These are phyloP conservation scores for Heliocybe sulcata DNA, from an alignment of 1,284 basidiomycete genomes.

Conservation along the genomic window DNA sequence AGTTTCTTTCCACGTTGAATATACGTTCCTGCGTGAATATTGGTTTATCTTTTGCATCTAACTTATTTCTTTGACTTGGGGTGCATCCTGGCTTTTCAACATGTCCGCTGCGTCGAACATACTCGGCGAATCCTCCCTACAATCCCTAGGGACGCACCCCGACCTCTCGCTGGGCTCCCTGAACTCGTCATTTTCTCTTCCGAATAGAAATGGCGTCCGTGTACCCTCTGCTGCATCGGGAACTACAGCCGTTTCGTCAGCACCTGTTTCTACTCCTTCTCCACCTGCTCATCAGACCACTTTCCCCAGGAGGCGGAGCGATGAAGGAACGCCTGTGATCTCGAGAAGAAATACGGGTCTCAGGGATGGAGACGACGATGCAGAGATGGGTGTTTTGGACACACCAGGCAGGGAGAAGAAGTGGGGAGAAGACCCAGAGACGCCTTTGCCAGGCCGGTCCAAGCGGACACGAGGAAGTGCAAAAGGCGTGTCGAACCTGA, in stretches of 20 bases:
- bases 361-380: constrained; percentile 31
- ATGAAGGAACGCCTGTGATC: constrained; percentile 21
- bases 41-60: no score
- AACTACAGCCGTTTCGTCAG: constrained; percentile 47
- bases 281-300: constrained; percentile 24
- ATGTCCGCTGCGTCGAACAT: no score
- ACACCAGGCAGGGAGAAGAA: constrained; percentile 44
- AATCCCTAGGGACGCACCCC: constrained; percentile 39
- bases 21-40: no score
- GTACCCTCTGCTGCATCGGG: constrained; percentile 45
- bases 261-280: constrained; percentile 45
- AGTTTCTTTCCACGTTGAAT: no score
- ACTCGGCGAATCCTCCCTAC: constrained; percentile 28
- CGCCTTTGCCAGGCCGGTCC: constrained; percentile 35
- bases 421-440: constrained; percentile 42
- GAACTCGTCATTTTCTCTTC: constrained; percentile 19
- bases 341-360: constrained; percentile 21
- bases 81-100: no score
- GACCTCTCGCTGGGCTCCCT: constrained; percentile 61
- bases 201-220: constrained; percentile 29
- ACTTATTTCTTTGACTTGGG: no score
- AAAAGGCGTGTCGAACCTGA: constrained; percentile 59
- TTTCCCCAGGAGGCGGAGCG: constrained; percentile 17
- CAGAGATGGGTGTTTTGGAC: constrained; percentile 39
- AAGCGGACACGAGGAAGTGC: constrained; percentile 33